Evolutionary conservation across 495 filamentous ascomycete genomes (phyloP).

Genomic region (Barbatosphaeria neglecta): DNA sequence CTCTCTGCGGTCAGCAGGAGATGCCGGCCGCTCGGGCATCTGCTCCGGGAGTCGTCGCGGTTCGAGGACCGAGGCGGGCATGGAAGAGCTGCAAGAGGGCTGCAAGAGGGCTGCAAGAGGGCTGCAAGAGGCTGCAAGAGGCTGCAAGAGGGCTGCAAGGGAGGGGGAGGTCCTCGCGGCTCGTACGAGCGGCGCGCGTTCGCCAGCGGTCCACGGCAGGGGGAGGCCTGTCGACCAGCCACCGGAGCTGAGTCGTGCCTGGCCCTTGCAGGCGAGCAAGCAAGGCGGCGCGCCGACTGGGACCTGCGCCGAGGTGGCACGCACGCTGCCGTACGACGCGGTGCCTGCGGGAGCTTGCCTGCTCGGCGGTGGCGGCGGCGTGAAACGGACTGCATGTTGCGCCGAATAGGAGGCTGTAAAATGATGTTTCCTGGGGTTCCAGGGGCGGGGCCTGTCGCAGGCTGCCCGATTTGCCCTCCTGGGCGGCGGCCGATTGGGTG

Average conservation of each 20-base stretch:
- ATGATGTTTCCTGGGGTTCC: neutral
- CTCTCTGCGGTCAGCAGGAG: neutral
- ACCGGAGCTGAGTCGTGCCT: too few species aligned
- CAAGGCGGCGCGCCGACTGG: neutral
- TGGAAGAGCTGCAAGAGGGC: too few species aligned
- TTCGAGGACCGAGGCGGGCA: neutral
- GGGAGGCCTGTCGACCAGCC: neutral
- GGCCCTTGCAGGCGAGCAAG: neutral
- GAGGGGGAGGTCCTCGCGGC: too few species aligned
- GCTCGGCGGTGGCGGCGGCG: too few species aligned
- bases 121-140: too few species aligned
- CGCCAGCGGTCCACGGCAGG: neutral
- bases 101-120: too few species aligned
- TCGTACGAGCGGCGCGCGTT: neutral
- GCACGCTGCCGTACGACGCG: too few species aligned
- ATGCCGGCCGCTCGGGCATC: too few species aligned
- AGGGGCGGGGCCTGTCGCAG: neutral
- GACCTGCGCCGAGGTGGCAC: neutral
- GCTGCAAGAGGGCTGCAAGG: too few species aligned
- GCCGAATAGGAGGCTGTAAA: neutral
- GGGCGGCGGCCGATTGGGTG: neutral
- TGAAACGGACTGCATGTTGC: too few species aligned
- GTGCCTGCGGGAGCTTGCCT: too few species aligned
- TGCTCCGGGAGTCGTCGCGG: too few species aligned
- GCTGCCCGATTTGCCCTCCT: neutral